These are phyloP conservation scores for Isabelozyma heimii DNA, from an alignment of 805 yeast species.

Conservation along the genomic window DNA sequence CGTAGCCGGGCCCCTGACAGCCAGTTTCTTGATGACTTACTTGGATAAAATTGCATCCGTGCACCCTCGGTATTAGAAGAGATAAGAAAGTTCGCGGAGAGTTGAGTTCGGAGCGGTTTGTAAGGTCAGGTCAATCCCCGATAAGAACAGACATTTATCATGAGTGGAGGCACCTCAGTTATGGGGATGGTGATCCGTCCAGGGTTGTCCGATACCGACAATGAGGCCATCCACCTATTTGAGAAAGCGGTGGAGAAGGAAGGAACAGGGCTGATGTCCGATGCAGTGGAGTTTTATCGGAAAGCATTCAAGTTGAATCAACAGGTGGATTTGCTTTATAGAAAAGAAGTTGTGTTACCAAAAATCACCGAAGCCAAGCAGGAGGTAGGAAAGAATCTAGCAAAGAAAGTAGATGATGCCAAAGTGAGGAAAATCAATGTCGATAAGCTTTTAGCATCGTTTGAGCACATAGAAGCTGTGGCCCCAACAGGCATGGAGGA, in stretches of 20 bases:
- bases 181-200: neutral
- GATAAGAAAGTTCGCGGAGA: neutral
- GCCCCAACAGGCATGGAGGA: slow-evolving; percentile 15
- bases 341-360: slow-evolving; percentile 51
- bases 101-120: too few species aligned
- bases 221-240: slow-evolving; percentile 59
- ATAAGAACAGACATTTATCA: neutral
- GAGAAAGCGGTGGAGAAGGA: slow-evolving; percentile 73
- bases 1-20: slow-evolving; percentile 7
- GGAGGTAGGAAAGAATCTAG: slow-evolving; percentile 26
- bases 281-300: slow-evolving; percentile 72
- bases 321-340: slow-evolving; percentile 66
- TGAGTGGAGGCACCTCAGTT: slow-evolving; percentile 8
- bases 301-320: slow-evolving; percentile 60
- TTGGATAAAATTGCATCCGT: slow-evolving; percentile 2
- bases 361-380: slow-evolving; percentile 24
- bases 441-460: slow-evolving; percentile 34
- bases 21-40: slow-evolving; percentile 12
- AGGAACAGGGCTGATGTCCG: slow-evolving; percentile 71
- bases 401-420: slow-evolving; percentile 31
- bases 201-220: slow-evolving; percentile 8
- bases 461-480: slow-evolving; percentile 23
- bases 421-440: slow-evolving; percentile 41
- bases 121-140: too few species aligned
- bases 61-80: neutral